These are phyloP conservation scores for Sphagnum tenellum DNA, from an alignment of 225 moss, liverwort and hornwort genomes.

Conservation along the genomic window DNA sequence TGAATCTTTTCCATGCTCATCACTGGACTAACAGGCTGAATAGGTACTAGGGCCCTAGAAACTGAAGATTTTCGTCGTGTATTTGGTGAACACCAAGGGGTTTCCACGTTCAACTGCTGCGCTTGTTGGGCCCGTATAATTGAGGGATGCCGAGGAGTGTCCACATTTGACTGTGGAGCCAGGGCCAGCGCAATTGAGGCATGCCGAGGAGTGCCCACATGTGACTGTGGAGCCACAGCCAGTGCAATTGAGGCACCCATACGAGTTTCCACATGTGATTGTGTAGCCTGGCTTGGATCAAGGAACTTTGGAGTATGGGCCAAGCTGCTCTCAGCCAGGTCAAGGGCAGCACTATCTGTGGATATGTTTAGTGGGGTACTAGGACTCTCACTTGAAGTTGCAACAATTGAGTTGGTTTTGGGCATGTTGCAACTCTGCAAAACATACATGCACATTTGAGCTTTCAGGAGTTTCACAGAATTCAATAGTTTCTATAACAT, in stretches of 20 bases:
- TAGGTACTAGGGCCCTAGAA: neutral
- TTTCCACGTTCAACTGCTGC: neutral
- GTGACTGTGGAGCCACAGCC: neutral
- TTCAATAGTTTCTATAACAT: no score
- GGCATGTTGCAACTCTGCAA: slow-evolving; percentile 28
- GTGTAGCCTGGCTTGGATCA: neutral
- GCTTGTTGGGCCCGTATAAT: neutral
- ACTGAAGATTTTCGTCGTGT: no score
- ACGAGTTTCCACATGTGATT: neutral
- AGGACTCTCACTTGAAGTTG: neutral
- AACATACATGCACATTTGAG: neutral
- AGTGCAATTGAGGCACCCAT: neutral
- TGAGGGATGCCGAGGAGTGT: neutral
- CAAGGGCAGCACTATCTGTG: neutral
- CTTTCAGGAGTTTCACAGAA: no score
- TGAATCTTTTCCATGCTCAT: slow-evolving; percentile 5
- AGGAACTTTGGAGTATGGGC: neutral
- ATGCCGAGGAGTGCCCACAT: neutral
- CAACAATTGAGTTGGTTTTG: slow-evolving; percentile 5
- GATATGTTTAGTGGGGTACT: neutral
- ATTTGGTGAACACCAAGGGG: neutral
- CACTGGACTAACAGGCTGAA: neutral
- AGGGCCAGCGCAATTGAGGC: no score
- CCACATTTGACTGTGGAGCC: neutral
- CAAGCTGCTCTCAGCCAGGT: slow-evolving; percentile 12